Base-by-base conservation (phyloP, 305 asterid genomes). In the Caryopteris hybrid region DNA sequence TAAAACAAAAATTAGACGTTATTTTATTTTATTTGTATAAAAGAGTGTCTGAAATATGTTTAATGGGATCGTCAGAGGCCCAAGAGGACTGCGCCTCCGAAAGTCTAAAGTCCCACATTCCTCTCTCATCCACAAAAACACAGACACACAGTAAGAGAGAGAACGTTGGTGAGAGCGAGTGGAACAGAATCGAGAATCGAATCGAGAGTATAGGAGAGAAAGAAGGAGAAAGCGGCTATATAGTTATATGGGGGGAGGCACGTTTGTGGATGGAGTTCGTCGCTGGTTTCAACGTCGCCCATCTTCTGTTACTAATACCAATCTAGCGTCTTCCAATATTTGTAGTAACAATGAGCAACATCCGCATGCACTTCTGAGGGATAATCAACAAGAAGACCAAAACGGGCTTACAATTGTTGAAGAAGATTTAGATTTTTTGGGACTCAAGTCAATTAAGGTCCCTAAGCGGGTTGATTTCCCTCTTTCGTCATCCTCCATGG, bases 181-280 rank as follows among this genome's bases (percentile, higher is more conserved):
- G 88, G 80, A 55, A 75, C 54, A 55, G 69, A 78, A 69, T 66
- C 75, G 69, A 74, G 79, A 80, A 78, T 46, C 65, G 65, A 38
- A 57, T 59, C 80, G 83, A 69, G 60, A 64, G 80, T 46, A 52
- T 67, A 73, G 81, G 84, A 70, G 68, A 20, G 59, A 56, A 58
- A 41, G 41, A 11, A 53, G 71, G 74, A 61, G 64, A 61, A 69
- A 14, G 67, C 42, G 53, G 60, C 2, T 13, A 9, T 53, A 31
- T 48, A 23, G 57, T 75, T 84, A 80, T 80, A 88, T 85, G 98
- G 97, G 97, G 80, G 95, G 96, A 66, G 91, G 91, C 68, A 80
- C 91, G 74, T 90, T 88, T 71, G 95, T 90, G 92, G 97, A 90
- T 55, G 90, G 92, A 47, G 87, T 92, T 83, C 95, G 97, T 85